A percentile compares a stretch with the other conserved stretches of the same genome.
Evolutionary conservation across 495 filamentous ascomycete species (phyloP).

Genomic region (Apodospora peruviana): DNA sequence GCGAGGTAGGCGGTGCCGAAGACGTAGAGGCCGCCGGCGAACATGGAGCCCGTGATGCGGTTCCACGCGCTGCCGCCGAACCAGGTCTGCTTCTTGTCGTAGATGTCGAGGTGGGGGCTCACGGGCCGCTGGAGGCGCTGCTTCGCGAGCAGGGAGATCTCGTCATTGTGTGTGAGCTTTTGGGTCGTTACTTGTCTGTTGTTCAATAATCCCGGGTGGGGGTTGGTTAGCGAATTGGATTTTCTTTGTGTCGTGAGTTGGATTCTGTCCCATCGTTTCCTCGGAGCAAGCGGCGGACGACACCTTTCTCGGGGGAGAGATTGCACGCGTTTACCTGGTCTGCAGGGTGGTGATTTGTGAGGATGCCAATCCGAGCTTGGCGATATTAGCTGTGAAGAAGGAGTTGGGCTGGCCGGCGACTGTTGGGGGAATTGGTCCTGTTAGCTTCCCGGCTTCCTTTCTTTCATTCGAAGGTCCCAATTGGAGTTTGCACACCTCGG

Average conservation of each 20-base stretch:
- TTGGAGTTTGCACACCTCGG: conserved; percentile 23
- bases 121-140: conserved; percentile 85
- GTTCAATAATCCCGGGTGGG: too few relatives aligned
- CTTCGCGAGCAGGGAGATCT: conserved; percentile 65
- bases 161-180: conserved; percentile 52
- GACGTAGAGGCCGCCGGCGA: conserved; percentile 75
- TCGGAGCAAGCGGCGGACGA: neutral
- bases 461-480: neutral
- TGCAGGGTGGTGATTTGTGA: conserved; percentile 17
- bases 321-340: conserved; percentile 18
- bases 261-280: neutral
- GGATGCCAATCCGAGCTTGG: conserved; percentile 17
- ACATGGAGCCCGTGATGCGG: conserved; percentile 70
- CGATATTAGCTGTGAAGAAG: conserved; percentile 29
- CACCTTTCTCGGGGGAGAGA: neutral
- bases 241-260: neutral
- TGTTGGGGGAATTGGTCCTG: conserved; percentile 2
- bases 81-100: conserved; percentile 85
- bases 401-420: conserved; percentile 23
- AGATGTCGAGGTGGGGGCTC: conserved; percentile 84
- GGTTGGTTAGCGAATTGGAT: neutral
- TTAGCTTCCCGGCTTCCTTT: neutral
- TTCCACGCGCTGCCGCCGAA: conserved; percentile 59
- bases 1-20: conserved; percentile 80
- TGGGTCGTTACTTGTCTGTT: conserved; percentile 53